Conservation (phyloP, 1,284 basidiomycete genomes). For the Sphagnurus paluster region DNA sequence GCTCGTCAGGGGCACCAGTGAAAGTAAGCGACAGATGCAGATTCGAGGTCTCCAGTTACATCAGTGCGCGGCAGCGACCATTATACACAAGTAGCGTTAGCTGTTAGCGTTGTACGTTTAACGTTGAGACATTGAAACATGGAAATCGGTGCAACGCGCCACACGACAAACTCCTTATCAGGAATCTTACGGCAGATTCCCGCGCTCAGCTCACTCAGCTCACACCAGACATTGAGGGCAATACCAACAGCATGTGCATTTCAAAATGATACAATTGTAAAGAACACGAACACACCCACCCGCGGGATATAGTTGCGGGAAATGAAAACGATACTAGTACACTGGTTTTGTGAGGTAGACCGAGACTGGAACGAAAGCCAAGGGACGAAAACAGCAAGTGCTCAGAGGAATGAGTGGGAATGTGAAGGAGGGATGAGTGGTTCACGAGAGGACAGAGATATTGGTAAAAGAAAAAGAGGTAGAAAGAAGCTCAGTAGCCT, state of each 20-base stretch:
- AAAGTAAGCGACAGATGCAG: no score
- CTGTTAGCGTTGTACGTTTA: no score
- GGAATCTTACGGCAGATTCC: not conserved
- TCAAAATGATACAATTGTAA: slow-evolving; percentile 12
- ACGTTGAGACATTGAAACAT: not conserved
- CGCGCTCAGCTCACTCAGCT: not conserved
- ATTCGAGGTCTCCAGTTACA: no score
- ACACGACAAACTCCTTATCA: not conserved
- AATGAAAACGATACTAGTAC: slow-evolving; percentile 22
- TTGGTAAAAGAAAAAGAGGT: not conserved
- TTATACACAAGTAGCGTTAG: no score
- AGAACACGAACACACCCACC: slow-evolving; percentile 17
- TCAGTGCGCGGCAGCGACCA: no score
- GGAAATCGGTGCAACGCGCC: not conserved
- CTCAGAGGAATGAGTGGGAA: slow-evolving; percentile 21
- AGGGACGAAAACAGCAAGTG: slow-evolving; percentile 24
- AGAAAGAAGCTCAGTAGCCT: slow-evolving; percentile 14
- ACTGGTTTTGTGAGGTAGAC: slow-evolving; percentile 20
- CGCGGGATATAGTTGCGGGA: slow-evolving; percentile 14
- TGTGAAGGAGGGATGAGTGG: slow-evolving; percentile 19
- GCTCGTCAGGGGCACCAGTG: no score
- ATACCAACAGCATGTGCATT: slow-evolving; percentile 7
- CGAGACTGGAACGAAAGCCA: slow-evolving; percentile 22
- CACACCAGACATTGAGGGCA: no score
- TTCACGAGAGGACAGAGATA: slow-evolving; percentile 7